A percentile compares a stretch with the other conserved stretches of the same genome.
Evolutionary conservation across 1,284 basidiomycete genomes (phyloP).

Genomic region (Sporisorium reilianum): DNA sequence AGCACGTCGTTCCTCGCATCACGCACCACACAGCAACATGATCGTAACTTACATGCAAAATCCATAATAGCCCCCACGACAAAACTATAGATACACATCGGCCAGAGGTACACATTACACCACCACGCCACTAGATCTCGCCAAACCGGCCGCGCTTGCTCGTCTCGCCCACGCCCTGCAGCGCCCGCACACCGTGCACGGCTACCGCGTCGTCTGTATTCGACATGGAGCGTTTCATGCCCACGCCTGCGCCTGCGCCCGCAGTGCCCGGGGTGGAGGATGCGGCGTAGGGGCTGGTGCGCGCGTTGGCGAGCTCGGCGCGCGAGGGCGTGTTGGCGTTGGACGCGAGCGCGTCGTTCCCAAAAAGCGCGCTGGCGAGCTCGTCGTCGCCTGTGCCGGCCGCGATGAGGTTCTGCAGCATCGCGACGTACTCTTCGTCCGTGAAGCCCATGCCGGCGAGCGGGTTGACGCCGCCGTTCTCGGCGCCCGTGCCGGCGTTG

Average conservation of each 20-base stretch:
- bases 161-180: too few relatives aligned
- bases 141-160: neutral
- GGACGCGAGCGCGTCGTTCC: neutral
- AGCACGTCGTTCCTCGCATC: too few relatives aligned
- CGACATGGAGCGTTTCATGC: constrained; percentile 4
- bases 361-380: constrained; percentile 5
- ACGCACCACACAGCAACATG: too few relatives aligned
- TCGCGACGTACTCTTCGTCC: constrained; percentile 64
- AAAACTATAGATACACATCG: too few relatives aligned
- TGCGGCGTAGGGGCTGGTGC: neutral
- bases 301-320: neutral
- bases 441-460: constrained; percentile 64
- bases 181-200: neutral
- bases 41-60: too few relatives aligned
- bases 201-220: neutral
- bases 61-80: too few relatives aligned
- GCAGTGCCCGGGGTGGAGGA: too few relatives aligned
- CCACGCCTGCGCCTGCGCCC: neutral
- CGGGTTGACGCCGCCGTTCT: constrained; percentile 50
- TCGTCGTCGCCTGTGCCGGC: constrained; percentile 56
- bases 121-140: too few relatives aligned
- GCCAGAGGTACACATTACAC: too few relatives aligned
- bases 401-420: constrained; percentile 64
- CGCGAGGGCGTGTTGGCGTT: neutral
- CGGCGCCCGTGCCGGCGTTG: constrained; percentile 10